These are phyloP conservation scores for Fusarium multiceps DNA, from an alignment of 2,329 filamentous ascomycete species.

Conservation along the genomic window DNA sequence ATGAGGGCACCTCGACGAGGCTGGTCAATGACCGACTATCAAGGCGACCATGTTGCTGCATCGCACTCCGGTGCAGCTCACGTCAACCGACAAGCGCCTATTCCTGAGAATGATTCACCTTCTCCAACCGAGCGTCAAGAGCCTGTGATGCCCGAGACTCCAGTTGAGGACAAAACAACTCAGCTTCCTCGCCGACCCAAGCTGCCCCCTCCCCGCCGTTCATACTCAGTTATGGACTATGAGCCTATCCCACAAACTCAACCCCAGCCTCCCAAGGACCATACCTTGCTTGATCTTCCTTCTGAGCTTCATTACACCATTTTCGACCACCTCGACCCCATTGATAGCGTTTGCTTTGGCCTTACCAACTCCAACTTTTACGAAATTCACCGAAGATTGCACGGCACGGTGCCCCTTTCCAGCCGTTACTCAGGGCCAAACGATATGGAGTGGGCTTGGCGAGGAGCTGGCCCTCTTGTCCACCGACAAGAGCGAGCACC, in stretches of 20 bases:
- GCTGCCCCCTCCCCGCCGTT: constrained; percentile 63
- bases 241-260: constrained; percentile 61
- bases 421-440: constrained; percentile 70
- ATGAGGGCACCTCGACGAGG: constrained; percentile 58
- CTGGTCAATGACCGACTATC: constrained; percentile 60
- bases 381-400: constrained; percentile 66
- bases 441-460: constrained; percentile 73
- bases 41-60: constrained; percentile 46
- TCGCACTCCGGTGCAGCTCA: constrained; percentile 40
- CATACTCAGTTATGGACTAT: constrained; percentile 70
- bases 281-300: constrained; percentile 65
- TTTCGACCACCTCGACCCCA: constrained; percentile 72
- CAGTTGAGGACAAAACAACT: constrained; percentile 34
- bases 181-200: constrained; percentile 49
- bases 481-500: constrained; percentile 41
- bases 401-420: constrained; percentile 67
- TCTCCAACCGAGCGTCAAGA: constrained; percentile 20
- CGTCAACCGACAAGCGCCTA: constrained; percentile 46
- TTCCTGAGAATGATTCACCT: constrained; percentile 51
- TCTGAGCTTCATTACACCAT: constrained; percentile 69
- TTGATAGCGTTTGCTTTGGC: constrained; percentile 71
- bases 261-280: constrained; percentile 58
- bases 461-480: constrained; percentile 61
- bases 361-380: constrained; percentile 69
- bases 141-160: constrained; percentile 25